Base-by-base conservation (phyloP, 805 yeast genomes). In the Metschnikowia matae region DNA sequence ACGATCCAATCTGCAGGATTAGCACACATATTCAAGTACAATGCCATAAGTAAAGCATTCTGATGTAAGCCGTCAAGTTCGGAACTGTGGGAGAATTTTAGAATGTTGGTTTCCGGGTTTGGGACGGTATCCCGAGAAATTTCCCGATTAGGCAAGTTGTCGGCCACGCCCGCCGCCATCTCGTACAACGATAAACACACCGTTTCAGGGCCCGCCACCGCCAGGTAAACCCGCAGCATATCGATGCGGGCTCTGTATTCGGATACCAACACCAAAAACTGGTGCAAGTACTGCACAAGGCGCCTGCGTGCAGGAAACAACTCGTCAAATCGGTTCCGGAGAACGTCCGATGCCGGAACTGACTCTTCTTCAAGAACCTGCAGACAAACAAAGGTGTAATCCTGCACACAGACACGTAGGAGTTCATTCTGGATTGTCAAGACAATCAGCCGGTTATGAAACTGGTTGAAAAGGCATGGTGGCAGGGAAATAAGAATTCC, bases 401-500 rank as follows among this genome's bases (percentile, higher is more conserved):
- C 58, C 18, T 53, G 54, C 6, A 75, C 62, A 20, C 62, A 50
- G 0, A 73, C 68, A 4, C 55, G 41, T 1, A 54, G 50, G 3
- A 68, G 41, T 18, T 65, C 64, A 50, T 75, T 75, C 5, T 66
- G 59, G 8, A 61, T 41, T 18, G 73, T 67, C 41, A 73, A 61
- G 4, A 75, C 67, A 17, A 60, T 36, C 35, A 69, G 47, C 43
- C 67, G 65, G 49, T 69, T 70, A 44, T 63, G 64, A 46, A 56
- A 57, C 37, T 61, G 68, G 49, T 68, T 64, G 54, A 76, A 74
- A 26, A 55, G 62, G 3, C 75, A 64, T 39, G 50, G 46, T 0
- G 72, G 58, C 17, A 53, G 64, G 40, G 65, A 48, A 4, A 73
- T 44, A 3, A 77, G 78, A 2, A 75, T 55, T 2, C 80, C 81